Evolutionary conservation across 495 filamentous ascomycete species (phyloP).

Genomic region (Viridothelium virens): DNA sequence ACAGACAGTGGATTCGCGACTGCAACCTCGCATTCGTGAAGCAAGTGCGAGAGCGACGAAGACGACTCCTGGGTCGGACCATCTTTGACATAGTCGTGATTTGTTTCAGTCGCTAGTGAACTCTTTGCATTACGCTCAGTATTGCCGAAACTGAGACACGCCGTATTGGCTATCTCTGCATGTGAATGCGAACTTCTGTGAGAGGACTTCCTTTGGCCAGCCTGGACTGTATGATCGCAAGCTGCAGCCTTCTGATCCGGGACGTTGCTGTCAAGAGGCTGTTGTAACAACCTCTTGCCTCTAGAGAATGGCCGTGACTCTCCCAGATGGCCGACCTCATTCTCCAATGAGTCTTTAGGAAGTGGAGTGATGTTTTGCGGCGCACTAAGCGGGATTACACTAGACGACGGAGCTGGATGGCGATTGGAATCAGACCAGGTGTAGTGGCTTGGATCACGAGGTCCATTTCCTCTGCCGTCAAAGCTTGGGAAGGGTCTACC

Average conservation of each 20-base stretch:
- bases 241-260: background rate
- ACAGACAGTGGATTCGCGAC: background rate
- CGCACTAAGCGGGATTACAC: background rate
- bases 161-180: background rate
- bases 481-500: slow-evolving; percentile 33
- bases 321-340: background rate
- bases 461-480: slow-evolving; percentile 26
- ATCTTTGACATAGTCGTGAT: background rate
- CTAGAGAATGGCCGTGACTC: background rate
- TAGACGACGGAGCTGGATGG: background rate
- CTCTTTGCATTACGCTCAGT: background rate
- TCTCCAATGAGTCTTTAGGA: background rate
- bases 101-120: background rate
- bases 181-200: background rate
- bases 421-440: slow-evolving; percentile 33
- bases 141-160: background rate
- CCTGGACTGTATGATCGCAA: background rate
- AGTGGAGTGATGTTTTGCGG: background rate
- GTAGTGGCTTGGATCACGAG: slow-evolving; percentile 22
- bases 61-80: background rate
- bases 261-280: background rate
- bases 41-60: slow-evolving; percentile 1
- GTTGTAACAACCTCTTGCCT: background rate
- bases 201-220: background rate
- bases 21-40: slow-evolving; percentile 10